Evolutionary conservation across 1,284 basidiomycete species (phyloP).

Genomic region (Trichosporon faecale): DNA sequence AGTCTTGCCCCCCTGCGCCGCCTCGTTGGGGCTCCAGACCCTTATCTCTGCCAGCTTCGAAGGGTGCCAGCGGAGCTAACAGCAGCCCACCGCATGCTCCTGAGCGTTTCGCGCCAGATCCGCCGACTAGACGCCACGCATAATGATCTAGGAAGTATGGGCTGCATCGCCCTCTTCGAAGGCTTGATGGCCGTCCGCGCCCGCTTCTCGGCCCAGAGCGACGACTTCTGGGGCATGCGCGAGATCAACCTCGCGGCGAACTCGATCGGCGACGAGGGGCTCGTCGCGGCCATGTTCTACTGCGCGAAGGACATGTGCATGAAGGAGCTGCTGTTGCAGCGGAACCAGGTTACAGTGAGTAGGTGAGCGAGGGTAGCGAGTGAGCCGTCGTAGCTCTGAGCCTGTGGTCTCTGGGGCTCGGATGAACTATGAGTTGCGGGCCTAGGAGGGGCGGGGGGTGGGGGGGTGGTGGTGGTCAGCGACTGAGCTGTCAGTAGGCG

Average conservation of each 20-base stretch:
- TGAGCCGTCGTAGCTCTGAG: too few relatives aligned
- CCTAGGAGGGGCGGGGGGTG: too few relatives aligned
- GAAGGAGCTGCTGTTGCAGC: constrained; percentile 35
- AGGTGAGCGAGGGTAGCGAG: too few relatives aligned
- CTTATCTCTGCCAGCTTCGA: not conserved
- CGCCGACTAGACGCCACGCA: constrained; percentile 41
- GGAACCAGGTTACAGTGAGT: constrained; percentile 40
- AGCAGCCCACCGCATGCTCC: constrained; percentile 38
- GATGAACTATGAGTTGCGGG: too few relatives aligned
- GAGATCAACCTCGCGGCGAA: constrained; percentile 43
- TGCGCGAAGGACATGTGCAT: constrained; percentile 34
- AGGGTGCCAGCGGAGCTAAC: constrained; percentile 1
- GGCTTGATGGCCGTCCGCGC: constrained; percentile 33
- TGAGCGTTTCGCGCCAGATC: constrained; percentile 33
- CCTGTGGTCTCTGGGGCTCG: too few relatives aligned
- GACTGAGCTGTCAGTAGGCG: not conserved
- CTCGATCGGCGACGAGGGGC: constrained; percentile 19
- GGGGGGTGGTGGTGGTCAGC: too few relatives aligned
- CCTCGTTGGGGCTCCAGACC: too few relatives aligned
- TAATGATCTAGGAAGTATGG: constrained; percentile 40
- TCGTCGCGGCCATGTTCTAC: constrained; percentile 18
- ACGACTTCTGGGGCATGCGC: constrained; percentile 36
- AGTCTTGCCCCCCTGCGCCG: not conserved
- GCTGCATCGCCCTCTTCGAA: constrained; percentile 38
- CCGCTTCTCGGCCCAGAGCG: constrained; percentile 15